Conservation (phyloP, 805 yeast species). For the Starmerella ratchasimensis region DNA sequence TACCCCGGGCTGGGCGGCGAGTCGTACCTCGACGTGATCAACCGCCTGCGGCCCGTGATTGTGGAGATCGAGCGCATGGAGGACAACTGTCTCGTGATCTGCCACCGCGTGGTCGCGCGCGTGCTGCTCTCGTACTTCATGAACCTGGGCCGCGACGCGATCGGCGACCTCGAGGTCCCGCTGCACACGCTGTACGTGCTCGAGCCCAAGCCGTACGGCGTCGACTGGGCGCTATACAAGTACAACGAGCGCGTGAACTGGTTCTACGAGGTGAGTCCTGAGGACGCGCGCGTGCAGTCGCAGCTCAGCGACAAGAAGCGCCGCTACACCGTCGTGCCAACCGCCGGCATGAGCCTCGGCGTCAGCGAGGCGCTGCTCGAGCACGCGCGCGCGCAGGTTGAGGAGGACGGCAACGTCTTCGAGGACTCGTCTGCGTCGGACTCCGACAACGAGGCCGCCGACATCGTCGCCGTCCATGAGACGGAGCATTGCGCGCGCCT, state of each 20-base stretch:
- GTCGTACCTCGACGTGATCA: conserved; percentile 84
- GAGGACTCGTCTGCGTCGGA: conserved; percentile 6
- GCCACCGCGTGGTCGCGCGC: conserved; percentile 85
- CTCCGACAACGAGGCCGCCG: conserved; percentile 4
- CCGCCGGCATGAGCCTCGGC: conserved; percentile 19
- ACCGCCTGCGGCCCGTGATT: conserved; percentile 75
- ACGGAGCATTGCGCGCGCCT: too few relatives aligned
- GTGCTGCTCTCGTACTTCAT: conserved; percentile 78
- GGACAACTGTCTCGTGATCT: conserved; percentile 67
- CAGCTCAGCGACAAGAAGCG: conserved; percentile 20
- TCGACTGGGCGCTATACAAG: conserved; percentile 81
- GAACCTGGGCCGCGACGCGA: conserved; percentile 60
- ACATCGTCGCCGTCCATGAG: neutral
- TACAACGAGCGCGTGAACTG: conserved; percentile 66
- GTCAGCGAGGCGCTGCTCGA: conserved; percentile 6
- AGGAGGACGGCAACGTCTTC: conserved; percentile 1
- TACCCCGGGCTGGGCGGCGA: conserved; percentile 98
- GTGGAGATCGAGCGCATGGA: conserved; percentile 86
- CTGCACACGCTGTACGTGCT: conserved; percentile 78
- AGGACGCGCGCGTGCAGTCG: conserved; percentile 19
- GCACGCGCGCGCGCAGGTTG: neutral
- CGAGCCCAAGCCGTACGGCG: conserved; percentile 91
- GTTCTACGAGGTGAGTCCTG: conserved; percentile 49
- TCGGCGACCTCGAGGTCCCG: conserved; percentile 86
- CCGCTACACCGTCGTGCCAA: conserved; percentile 22